Evolutionary conservation across 2,329 filamentous ascomycete genomes (phyloP), one percentile per base, ranked within the genome.

Genomic region (Claviceps digitariae): DNA sequence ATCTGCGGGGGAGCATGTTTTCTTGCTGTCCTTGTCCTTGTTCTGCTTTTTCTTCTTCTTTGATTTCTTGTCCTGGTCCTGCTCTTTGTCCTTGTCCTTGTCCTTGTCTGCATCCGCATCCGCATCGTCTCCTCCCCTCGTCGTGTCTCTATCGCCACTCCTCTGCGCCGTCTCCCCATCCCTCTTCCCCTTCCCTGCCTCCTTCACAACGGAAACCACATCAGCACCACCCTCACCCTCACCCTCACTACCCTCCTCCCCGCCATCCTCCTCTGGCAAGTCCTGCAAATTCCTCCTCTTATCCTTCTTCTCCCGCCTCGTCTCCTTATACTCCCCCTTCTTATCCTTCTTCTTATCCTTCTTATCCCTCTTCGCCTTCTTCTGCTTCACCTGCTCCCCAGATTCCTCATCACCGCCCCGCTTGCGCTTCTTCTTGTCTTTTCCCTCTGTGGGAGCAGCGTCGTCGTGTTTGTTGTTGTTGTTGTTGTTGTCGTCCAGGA

Each of bases 371-470:
- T 67, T 66, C 44, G 40, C 48, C 57, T 63, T 66, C 57, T 68
- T 67, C 57, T 59, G 58, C 44, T 63, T 55, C 47, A 55, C 23
- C n/a, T 51, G 55, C 8, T 57, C 53, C 38, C 43, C 10, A 25
- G 45, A 17, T 21, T 66, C n/a, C n/a, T n/a, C 66, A 25, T 64
- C 66, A 48, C 58, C 62, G 57, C 51, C 57, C 51, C 63, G 63
- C 65, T 69, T 69, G 61, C 66, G 66, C 65, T 69, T 69, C 61
- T 68, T 69, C 65, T 69, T 69, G 61, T 67, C 69, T 64, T 69
- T 69, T 60, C 67, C 69, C 53, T 59, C 58, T 29, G 63, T 58
- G 25, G 54, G 58, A 21, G 56, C 56, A n/a, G n/a, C n/a, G n/a
- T n/a, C n/a, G n/a, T n/a, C n/a, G n/a, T n/a, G n/a, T n/a, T n/a